Evolutionary conservation across 2,329 filamentous ascomycete species (phyloP).

Genomic region (Fusarium sp.): DNA sequence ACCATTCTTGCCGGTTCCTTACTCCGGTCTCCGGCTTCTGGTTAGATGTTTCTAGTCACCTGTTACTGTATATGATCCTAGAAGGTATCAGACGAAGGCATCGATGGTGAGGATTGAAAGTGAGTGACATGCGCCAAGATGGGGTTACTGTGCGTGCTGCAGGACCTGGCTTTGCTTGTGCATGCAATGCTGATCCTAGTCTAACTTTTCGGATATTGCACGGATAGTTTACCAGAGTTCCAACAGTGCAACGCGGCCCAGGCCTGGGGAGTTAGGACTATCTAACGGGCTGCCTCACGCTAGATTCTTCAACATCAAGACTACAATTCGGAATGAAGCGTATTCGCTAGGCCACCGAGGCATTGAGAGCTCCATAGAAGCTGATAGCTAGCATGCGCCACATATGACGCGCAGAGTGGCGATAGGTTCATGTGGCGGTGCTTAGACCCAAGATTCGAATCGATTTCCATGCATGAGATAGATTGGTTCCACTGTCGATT

Average conservation of each 20-base stretch:
- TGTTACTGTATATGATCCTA: no score
- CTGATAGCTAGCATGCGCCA: conserved; percentile 27
- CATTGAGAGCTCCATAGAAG: conserved; percentile 1
- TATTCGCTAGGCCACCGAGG: no score
- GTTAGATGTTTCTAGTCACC: no score
- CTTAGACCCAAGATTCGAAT: not conserved
- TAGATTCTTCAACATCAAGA: not conserved
- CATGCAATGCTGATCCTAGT: conserved; percentile 18
- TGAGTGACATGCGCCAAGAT: conserved; percentile 28
- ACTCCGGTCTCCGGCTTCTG: conserved; percentile 5
- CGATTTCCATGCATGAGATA: not conserved
- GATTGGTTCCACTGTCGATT: not conserved
- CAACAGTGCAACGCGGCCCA: not conserved
- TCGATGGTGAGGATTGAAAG: not conserved
- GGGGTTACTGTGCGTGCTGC: conserved; percentile 4
- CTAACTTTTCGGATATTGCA: not conserved
- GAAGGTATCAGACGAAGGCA: no score
- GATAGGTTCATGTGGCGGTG: conserved; percentile 18
- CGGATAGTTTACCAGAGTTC: not conserved
- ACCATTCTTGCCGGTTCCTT: conserved; percentile 16
- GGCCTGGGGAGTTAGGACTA: not conserved
- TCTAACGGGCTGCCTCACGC: conserved; percentile 25
- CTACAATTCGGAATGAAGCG: not conserved
- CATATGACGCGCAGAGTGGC: conserved; percentile 31
- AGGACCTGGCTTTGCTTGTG: conserved; percentile 12